A percentile compares a stretch with the other conserved stretches of the same genome.
Conservation (phyloP, 768 basidiomycete species). For the Termitomyces sp. region DNA sequence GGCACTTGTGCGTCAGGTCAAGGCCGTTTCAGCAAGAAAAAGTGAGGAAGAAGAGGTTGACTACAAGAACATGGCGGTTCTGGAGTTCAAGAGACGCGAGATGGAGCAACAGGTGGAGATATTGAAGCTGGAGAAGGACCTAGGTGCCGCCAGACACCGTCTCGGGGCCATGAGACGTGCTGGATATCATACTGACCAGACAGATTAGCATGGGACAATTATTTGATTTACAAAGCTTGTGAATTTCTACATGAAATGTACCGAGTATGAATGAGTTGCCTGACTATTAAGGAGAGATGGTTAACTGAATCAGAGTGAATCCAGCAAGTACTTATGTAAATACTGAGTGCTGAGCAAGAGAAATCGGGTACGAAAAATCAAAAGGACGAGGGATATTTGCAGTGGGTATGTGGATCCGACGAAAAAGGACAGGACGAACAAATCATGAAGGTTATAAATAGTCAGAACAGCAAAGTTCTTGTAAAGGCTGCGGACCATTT, state of each 20-base stretch:
- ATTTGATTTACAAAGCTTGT: constrained; percentile 13
- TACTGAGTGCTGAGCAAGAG: neutral
- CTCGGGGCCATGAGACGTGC: constrained; percentile 85
- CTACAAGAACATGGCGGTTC: constrained; percentile 88
- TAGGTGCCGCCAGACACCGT: constrained; percentile 81
- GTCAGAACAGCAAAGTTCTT: neutral
- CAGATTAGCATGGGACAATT: constrained; percentile 42
- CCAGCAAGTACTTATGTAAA: neutral
- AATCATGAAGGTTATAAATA: constrained; percentile 6
- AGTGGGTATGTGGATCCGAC: constrained; percentile 15
- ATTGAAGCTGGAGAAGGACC: constrained; percentile 91
- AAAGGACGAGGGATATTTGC: constrained; percentile 13
- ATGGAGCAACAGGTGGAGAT: constrained; percentile 99
- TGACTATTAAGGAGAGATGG: neutral
- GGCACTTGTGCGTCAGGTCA: constrained; percentile 94
- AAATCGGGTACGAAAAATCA: constrained; percentile 1
- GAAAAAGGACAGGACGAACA: constrained; percentile 16
- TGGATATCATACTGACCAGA: constrained; percentile 87
- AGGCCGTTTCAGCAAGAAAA: constrained; percentile 87
- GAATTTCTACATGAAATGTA: constrained; percentile 20
- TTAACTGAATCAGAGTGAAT: neutral
- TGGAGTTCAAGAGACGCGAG: constrained; percentile 96
- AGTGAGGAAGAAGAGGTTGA: constrained; percentile 76
- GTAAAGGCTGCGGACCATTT: too few relatives aligned
- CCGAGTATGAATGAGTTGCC: neutral